Conservation (phyloP, 129 eudicot species). For the Centaurea solstitialis region DNA sequence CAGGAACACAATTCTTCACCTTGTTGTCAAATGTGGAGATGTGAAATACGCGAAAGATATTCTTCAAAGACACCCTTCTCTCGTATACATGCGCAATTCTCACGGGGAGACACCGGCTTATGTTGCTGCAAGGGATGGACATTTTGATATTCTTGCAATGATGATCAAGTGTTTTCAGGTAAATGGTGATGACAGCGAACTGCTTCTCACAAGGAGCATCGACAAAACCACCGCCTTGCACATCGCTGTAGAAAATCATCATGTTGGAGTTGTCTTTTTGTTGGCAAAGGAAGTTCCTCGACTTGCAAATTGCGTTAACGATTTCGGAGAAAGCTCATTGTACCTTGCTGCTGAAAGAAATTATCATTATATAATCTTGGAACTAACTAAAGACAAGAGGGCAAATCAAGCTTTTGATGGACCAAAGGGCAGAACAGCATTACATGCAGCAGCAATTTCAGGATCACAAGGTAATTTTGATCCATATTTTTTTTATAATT, state of each 20-base stretch:
- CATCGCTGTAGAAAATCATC: slow-evolving; percentile 19
- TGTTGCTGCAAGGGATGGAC: slow-evolving; percentile 27
- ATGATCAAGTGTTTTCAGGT: background rate
- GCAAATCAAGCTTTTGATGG: slow-evolving; percentile 26
- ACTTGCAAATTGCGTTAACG: background rate
- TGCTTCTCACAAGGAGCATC: background rate
- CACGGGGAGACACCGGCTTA: slow-evolving; percentile 19
- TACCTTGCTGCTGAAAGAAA: slow-evolving; percentile 28
- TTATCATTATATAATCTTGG: background rate
- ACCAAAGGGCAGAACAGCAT: slow-evolving; percentile 20
- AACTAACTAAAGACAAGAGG: background rate
- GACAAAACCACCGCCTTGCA: slow-evolving; percentile 22
- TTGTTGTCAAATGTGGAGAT: slow-evolving; percentile 19
- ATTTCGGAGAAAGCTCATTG: slow-evolving; percentile 26
- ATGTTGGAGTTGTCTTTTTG: background rate
- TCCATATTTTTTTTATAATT: too few species aligned
- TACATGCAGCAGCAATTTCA: slow-evolving; percentile 26
- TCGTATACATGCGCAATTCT: background rate
- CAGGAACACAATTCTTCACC: slow-evolving; percentile 24
- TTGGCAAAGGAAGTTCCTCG: slow-evolving; percentile 2
- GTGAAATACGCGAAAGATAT: background rate
- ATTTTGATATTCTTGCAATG: background rate
- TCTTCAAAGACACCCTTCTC: background rate
- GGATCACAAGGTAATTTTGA: background rate
- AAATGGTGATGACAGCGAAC: background rate